A percentile compares a stretch with the other conserved stretches of the same genome.
Evolutionary conservation across 768 basidiomycete species (phyloP).

Genomic region (Podaxis sp.): DNA sequence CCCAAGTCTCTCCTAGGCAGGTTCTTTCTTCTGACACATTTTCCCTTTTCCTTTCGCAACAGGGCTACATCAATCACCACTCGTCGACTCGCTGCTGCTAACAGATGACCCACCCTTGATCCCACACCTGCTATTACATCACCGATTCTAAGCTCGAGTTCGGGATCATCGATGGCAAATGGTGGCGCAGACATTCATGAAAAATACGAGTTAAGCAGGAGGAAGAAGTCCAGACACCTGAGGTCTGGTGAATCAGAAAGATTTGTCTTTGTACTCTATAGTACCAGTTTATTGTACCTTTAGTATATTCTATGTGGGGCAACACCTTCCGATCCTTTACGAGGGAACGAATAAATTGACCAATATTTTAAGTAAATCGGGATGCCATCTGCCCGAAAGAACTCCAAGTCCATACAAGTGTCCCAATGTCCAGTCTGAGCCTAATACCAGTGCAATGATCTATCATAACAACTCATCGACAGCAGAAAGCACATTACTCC

Average conservation of each 20-base stretch:
- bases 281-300: constrained; percentile 2
- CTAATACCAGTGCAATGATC: neutral
- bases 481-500: constrained; percentile 51
- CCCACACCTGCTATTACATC: neutral
- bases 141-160: neutral
- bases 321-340: too few species aligned
- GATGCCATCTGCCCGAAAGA: too few species aligned
- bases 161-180: neutral
- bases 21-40: neutral
- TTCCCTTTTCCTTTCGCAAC: neutral
- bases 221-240: neutral
- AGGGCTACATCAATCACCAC: neutral
- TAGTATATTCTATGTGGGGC: neutral
- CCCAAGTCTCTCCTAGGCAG: neutral
- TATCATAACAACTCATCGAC: constrained; percentile 52
- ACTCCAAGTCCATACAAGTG: neutral
- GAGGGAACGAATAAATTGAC: too few species aligned
- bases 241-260: neutral
- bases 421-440: neutral
- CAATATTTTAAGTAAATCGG: too few species aligned
- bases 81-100: neutral
- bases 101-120: neutral
- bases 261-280: neutral
- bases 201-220: neutral
- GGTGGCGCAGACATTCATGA: neutral